Percentiles rank a stretch among this genome's conserved stretches.
Conservation (phyloP, 306 rosid genomes). For the Lithocarpus polystachyus region DNA sequence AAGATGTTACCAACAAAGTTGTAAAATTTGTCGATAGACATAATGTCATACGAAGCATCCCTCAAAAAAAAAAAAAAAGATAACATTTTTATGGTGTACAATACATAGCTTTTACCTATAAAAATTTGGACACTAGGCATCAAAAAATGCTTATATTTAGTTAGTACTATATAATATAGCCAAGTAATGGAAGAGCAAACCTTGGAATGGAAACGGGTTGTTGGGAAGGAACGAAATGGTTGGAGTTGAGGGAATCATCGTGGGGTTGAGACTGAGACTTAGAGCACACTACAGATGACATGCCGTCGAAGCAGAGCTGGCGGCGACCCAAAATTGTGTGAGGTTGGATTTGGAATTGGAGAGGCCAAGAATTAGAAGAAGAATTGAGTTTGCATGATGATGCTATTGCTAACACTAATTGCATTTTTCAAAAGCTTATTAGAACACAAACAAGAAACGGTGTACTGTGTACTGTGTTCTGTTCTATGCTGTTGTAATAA, state of each 20-base stretch:
- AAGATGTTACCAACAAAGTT: too few species aligned
- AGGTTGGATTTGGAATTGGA: conserved; percentile 7
- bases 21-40: too few species aligned
- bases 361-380: conserved; percentile 48
- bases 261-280: conserved; percentile 29
- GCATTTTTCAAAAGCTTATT: neutral
- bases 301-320: conserved; percentile 62
- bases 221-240: conserved; percentile 32
- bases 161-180: too few species aligned
- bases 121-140: too few species aligned
- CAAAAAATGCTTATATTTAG: too few species aligned
- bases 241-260: conserved; percentile 22
- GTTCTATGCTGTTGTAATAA: neutral
- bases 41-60: too few species aligned
- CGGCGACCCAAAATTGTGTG: conserved; percentile 46
- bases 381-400: conserved; percentile 37
- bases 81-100: neutral
- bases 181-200: conserved; percentile 24
- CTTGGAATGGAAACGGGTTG: conserved; percentile 46
- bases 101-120: too few species aligned
- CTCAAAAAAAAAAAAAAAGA: neutral
- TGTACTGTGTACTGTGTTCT: neutral
- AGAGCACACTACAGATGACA: conserved; percentile 56
- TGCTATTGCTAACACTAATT: neutral
- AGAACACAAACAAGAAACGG: neutral